Percentiles rank a stretch among this genome's conserved stretches.
Conservation (phyloP, 2,329 filamentous ascomycete genomes). For the Madurella mycetomatis region DNA sequence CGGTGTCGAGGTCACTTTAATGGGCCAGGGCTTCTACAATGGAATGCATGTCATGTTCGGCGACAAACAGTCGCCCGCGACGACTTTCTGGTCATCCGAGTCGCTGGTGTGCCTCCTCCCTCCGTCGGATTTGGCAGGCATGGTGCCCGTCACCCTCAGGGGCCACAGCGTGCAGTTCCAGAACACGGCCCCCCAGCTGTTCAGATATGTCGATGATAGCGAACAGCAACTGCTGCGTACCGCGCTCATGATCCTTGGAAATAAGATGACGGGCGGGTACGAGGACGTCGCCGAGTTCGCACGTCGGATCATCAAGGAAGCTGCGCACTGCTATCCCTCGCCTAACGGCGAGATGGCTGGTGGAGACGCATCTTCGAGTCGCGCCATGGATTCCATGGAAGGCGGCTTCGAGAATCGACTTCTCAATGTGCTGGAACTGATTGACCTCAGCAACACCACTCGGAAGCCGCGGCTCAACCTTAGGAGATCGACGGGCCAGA, state of each 20-base stretch:
- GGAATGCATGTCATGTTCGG: conserved; percentile 83
- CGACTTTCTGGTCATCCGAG: conserved; percentile 74
- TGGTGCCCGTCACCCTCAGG: conserved; percentile 67
- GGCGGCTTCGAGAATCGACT: conserved; percentile 63
- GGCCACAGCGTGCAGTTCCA: conserved; percentile 35
- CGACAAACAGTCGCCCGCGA: conserved; percentile 58
- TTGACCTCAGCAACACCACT: conserved; percentile 71
- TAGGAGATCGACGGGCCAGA: conserved; percentile 62
- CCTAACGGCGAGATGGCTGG: conserved; percentile 33
- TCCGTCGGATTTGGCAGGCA: conserved; percentile 61
- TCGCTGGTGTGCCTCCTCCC: conserved; percentile 77
- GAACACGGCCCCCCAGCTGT: conserved; percentile 43
- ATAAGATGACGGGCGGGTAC: conserved; percentile 60
- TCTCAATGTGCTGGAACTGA: conserved; percentile 69
- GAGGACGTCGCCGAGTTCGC: conserved; percentile 60
- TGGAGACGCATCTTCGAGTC: conserved; percentile 31
- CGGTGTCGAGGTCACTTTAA: conserved; percentile 80
- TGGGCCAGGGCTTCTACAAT: conserved; percentile 74
- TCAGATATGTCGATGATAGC: conserved; percentile 71
- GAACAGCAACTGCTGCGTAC: conserved; percentile 65
- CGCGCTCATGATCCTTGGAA: conserved; percentile 59
- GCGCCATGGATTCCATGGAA: conserved; percentile 22
- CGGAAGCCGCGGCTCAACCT: conserved; percentile 64
- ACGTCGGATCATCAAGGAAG: conserved; percentile 49
- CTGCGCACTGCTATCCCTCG: conserved; percentile 33